phyloP scores from a whole-genome alignment of 2,329 filamentous ascomycete genomes.

The Dothistroma pini region DNA sequence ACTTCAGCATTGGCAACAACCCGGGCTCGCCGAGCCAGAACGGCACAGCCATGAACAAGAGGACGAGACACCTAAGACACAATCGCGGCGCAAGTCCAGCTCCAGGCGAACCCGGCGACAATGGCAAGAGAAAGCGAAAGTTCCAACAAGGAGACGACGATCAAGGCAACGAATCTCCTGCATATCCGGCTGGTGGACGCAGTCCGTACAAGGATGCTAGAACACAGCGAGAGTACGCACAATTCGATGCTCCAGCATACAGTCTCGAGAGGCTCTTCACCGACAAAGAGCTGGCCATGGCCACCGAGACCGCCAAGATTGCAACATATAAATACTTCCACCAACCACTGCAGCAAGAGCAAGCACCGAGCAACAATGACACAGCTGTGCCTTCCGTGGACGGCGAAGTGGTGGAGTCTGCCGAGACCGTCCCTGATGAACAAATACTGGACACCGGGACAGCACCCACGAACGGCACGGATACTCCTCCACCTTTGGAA shows the following conservation, averaged over 20 bases:
- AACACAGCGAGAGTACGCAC: constrained; percentile 49
- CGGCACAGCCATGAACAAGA: constrained; percentile 51
- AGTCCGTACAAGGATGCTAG: constrained; percentile 53
- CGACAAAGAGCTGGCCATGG: constrained; percentile 61
- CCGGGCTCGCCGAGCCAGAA: constrained; percentile 59
- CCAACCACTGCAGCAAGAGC: constrained; percentile 39
- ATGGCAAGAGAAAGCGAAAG: constrained; percentile 57
- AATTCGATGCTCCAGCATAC: constrained; percentile 57
- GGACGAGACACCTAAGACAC: constrained; percentile 60
- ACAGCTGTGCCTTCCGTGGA: constrained; percentile 31
- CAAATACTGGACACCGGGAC: constrained; percentile 23
- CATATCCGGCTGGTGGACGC: constrained; percentile 46
- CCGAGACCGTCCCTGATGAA: constrained; percentile 27
- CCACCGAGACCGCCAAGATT: constrained; percentile 58
- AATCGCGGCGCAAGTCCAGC: constrained; percentile 38
- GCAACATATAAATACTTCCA: constrained; percentile 58
- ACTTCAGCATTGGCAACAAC: constrained; percentile 60
- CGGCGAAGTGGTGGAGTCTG: constrained; percentile 29
- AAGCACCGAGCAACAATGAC: constrained; percentile 25
- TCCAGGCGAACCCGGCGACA: constrained; percentile 39
- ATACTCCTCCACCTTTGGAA: constrained; percentile 29
- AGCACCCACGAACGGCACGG: constrained; percentile 25
- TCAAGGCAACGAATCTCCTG: constrained; percentile 56
- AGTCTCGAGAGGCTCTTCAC: constrained; percentile 63
- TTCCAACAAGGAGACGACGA: constrained; percentile 53